Conservation (phyloP, 2,329 filamentous ascomycete genomes). For the Rhynchosporium secalis region DNA sequence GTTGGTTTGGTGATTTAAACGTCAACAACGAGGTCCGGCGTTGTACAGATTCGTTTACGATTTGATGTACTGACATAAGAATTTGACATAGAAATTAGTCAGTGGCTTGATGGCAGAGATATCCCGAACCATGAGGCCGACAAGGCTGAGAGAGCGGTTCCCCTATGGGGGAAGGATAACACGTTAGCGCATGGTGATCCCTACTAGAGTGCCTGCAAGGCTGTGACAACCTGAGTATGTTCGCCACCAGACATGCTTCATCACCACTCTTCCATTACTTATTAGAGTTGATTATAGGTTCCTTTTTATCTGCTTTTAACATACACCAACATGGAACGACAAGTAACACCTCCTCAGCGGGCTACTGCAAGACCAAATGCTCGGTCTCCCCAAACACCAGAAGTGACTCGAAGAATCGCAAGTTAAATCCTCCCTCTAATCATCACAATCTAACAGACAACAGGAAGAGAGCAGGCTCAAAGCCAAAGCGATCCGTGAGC, state of each 20-base stretch:
- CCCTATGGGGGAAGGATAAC: background rate
- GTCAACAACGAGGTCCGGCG: background rate
- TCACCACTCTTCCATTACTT: background rate
- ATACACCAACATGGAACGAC: slow-evolving; percentile 2
- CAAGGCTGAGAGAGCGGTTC: background rate
- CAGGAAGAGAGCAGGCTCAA: slow-evolving; percentile 85
- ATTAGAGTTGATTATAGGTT: background rate
- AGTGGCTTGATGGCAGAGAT: background rate
- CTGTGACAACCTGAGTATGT: background rate
- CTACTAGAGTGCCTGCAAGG: background rate
- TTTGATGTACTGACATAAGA: background rate
- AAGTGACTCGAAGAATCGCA: slow-evolving; percentile 57
- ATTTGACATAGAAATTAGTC: background rate
- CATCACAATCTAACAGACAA: slow-evolving; percentile 10
- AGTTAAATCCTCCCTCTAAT: slow-evolving; percentile 28
- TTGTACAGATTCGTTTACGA: background rate
- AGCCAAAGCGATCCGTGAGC: slow-evolving; percentile 82
- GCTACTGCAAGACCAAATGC: background rate
- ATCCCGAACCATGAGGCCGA: background rate
- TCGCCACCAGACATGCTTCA: background rate
- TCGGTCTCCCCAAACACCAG: slow-evolving; percentile 54
- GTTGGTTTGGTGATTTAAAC: background rate
- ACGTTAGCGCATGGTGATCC: background rate
- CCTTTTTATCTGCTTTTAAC: background rate
- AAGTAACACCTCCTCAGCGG: slow-evolving; percentile 5